Percentiles rank a stretch among this genome's conserved stretches.
phyloP scores from a whole-genome alignment of 768 basidiomycete species.

The Trametes coccinea region DNA sequence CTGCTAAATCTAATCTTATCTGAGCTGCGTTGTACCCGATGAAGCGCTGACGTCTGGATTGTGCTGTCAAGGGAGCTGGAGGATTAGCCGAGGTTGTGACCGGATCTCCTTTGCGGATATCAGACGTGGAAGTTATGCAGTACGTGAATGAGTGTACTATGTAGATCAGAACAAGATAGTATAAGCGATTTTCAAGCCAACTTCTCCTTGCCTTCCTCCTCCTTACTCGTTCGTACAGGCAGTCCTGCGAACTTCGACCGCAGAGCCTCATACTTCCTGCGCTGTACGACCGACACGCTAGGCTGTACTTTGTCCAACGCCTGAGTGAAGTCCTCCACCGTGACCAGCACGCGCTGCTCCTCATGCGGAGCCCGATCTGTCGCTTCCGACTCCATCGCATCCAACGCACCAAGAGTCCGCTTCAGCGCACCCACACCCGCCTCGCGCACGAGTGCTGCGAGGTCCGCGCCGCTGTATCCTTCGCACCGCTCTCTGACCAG shows the following conservation, averaged over 20 bases:
- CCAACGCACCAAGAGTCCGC: constrained; percentile 65
- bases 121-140: too few species aligned
- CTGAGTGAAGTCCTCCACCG: constrained; percentile 62
- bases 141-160: too few species aligned
- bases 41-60: too few species aligned
- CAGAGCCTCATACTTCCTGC: constrained; percentile 79
- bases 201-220: constrained; percentile 21
- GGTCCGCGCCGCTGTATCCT: constrained; percentile 90
- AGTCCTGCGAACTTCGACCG: constrained; percentile 83
- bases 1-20: not conserved
- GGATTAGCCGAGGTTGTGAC: too few species aligned
- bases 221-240: constrained; percentile 38
- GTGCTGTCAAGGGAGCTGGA: too few species aligned
- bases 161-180: too few species aligned
- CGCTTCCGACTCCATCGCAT: constrained; percentile 50
- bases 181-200: not conserved
- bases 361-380: constrained; percentile 9
- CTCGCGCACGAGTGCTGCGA: constrained; percentile 85
- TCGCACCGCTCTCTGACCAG: constrained; percentile 68
- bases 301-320: constrained; percentile 84
- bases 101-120: too few species aligned
- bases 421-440: constrained; percentile 85
- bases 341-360: constrained; percentile 47
- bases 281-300: constrained; percentile 80
- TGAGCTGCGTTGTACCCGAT: too few species aligned